Conservation (phyloP, 768 basidiomycete species). For the Inosperma sp. region DNA sequence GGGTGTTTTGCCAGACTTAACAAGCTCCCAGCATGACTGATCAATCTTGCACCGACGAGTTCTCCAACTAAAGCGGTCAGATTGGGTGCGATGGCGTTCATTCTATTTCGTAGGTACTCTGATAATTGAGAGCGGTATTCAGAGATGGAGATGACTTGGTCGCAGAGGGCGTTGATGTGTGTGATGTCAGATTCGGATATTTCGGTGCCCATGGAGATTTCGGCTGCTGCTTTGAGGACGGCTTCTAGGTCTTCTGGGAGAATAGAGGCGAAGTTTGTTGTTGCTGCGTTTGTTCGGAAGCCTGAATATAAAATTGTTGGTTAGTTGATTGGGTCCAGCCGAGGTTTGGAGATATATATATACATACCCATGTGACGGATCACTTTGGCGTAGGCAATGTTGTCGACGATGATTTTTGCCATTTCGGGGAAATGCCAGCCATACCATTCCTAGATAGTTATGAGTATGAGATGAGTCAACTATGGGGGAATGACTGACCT, state of each 20-base stretch:
- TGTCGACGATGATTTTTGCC: slow-evolving; percentile 97
- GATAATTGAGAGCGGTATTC: slow-evolving; percentile 92
- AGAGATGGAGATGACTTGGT: slow-evolving; percentile 97
- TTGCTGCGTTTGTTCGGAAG: slow-evolving; percentile 89
- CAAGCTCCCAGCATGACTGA: slow-evolving; percentile 94
- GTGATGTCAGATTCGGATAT: slow-evolving; percentile 94
- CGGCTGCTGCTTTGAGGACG: slow-evolving; percentile 90
- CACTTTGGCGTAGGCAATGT: slow-evolving; percentile 93
- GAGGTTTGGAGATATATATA: not conserved
- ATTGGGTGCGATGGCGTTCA: slow-evolving; percentile 98
- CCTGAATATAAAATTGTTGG: slow-evolving; percentile 38
- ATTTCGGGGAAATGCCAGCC: slow-evolving; percentile 99
- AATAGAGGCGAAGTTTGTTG: slow-evolving; percentile 82
- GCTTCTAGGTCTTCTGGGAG: slow-evolving; percentile 97
- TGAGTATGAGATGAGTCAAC: not conserved
- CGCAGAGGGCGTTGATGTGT: slow-evolving; percentile 96
- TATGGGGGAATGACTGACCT: slow-evolving; percentile 46
- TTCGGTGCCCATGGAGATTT: slow-evolving; percentile 99
- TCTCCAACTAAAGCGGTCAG: slow-evolving; percentile 90
- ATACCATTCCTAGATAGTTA: slow-evolving; percentile 85
- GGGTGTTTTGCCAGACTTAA: slow-evolving; percentile 96
- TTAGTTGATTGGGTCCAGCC: not conserved
- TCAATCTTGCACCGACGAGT: slow-evolving; percentile 87
- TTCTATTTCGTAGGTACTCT: slow-evolving; percentile 95
- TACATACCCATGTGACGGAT: slow-evolving; percentile 82